Conservation (phyloP, 2,329 filamentous ascomycete species). For the Botrytis galanthina region DNA sequence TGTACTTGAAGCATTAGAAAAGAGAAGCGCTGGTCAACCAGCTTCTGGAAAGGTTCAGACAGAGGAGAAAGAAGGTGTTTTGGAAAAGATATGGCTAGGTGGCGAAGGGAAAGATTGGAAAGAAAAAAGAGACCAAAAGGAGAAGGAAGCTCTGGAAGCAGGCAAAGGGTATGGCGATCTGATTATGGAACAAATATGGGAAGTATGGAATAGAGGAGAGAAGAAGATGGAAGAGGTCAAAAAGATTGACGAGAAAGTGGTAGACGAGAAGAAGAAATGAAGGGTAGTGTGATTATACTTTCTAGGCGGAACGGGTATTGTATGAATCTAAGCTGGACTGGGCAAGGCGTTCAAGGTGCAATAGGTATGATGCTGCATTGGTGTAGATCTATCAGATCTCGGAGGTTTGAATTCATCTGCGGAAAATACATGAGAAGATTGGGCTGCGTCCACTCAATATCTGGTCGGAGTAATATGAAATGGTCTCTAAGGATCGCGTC, state of each 20-base stretch:
- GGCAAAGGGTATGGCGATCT: constrained; percentile 43
- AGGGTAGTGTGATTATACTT: constrained; percentile 3
- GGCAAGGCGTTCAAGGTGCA: not conserved
- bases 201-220: constrained; percentile 47
- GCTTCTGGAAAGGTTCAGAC: constrained; percentile 23
- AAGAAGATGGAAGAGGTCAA: constrained; percentile 38
- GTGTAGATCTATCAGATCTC: not conserved
- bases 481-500: not conserved
- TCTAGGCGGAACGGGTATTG: not conserved
- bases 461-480: not conserved
- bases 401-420: not conserved
- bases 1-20: constrained; percentile 13
- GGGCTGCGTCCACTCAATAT: not conserved
- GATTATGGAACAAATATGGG: constrained; percentile 48
- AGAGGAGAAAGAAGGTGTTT: constrained; percentile 30
- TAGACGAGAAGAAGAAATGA: constrained; percentile 23
- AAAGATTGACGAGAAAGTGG: constrained; percentile 29
- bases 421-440: not conserved
- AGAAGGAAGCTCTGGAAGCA: constrained; percentile 38
- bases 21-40: constrained; percentile 19
- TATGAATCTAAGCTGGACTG: not conserved
- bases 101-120: constrained; percentile 46
- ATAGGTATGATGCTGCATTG: not conserved
- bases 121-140: constrained; percentile 37
- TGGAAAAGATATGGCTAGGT: constrained; percentile 58